Base-by-base conservation (phyloP, 2,329 filamentous ascomycete genomes). In the Stemphylium lycopersici region DNA sequence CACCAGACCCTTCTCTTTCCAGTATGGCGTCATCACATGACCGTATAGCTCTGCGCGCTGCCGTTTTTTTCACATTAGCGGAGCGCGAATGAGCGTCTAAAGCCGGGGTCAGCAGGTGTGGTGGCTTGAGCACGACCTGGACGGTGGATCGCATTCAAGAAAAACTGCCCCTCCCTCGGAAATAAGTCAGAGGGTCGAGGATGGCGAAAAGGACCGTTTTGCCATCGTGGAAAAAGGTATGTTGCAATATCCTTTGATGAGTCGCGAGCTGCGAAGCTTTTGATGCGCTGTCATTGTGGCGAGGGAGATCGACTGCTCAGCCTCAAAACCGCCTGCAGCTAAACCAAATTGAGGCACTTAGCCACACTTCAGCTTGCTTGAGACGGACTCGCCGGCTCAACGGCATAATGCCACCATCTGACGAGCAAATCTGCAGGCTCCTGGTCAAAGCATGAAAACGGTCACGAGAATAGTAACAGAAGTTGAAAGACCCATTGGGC, bases 251-350 rank as follows among this genome's bases (percentile, higher is more conserved):
- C 29, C 15, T 45, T 29, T 42, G 24, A 36, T 53, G 45, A 56
- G 47, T 55, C n/a, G 58, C 48, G 53, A 55, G 40, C 53, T 57
- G 49, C 55, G 55, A 54, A 52, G 52, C 49, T 58, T 60, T 67
- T 66, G 63, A 69, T 71, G 69, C 60, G 69, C 61, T 71, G 69
- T 66, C 68, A 66, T 48, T 55, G 67, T 69, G 68, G 69, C 69
- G 65, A 70, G 55, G 59, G 40, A 41, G 65, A 68, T 66, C 62
- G 40, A 42, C 33, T 38, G 53, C 71, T 64, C 70, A 75, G 72
- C 72, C 71, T 72, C 72, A 68, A 13, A 24, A 63, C 46, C 39
- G 22, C 15, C 44, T 62, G 62, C 56, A 62, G 53, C 62, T 67
- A 66, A 39, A 53, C 52, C 53, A 55, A 58, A 41, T 57, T 42